These are phyloP conservation scores for Aspergillus uvarum DNA, from an alignment of 2,329 filamentous ascomycete genomes.

Conservation along the genomic window DNA sequence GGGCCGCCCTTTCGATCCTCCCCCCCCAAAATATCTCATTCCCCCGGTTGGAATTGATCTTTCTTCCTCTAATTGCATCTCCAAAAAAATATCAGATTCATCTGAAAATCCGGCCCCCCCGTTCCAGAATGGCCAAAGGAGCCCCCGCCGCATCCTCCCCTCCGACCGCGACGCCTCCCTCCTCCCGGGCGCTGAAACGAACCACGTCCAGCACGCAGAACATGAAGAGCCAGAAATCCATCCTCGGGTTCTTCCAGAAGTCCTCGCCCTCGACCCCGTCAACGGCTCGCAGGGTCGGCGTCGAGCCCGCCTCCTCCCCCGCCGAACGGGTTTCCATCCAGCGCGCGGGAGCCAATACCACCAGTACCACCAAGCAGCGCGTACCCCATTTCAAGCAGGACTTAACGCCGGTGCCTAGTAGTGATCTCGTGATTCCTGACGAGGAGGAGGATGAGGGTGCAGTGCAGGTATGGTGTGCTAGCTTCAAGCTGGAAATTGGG, in stretches of 20 bases:
- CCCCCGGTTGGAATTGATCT: neutral
- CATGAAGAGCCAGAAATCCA: constrained; percentile 66
- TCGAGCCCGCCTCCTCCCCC: constrained; percentile 39
- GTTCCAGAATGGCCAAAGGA: constrained; percentile 40
- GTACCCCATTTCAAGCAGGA: constrained; percentile 46
- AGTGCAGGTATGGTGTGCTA: constrained; percentile 32
- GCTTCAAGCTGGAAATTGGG: constrained; percentile 42
- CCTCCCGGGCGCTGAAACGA: constrained; percentile 39
- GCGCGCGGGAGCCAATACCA: constrained; percentile 32
- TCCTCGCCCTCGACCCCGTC: constrained; percentile 49
- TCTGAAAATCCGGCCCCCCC: neutral
- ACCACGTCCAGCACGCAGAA: constrained; percentile 44
- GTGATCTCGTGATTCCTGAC: constrained; percentile 69
- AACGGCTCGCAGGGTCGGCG: constrained; percentile 18
- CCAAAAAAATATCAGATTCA: too few relatives aligned
- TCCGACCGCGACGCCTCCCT: constrained; percentile 36
- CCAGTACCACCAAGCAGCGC: constrained; percentile 34
- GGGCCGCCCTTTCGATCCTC: constrained; percentile 1
- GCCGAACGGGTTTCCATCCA: constrained; percentile 35
- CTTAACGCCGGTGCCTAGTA: constrained; percentile 76
- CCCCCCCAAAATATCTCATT: neutral
- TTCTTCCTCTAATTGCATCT: neutral
- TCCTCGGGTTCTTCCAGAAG: constrained; percentile 76
- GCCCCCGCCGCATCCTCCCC: constrained; percentile 36
- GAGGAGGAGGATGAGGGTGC: constrained; percentile 55